A percentile compares a stretch with the other conserved stretches of the same genome.
Evolutionary conservation across 2,329 filamentous ascomycete species (phyloP).

Genomic region (Didymella arachidicola): DNA sequence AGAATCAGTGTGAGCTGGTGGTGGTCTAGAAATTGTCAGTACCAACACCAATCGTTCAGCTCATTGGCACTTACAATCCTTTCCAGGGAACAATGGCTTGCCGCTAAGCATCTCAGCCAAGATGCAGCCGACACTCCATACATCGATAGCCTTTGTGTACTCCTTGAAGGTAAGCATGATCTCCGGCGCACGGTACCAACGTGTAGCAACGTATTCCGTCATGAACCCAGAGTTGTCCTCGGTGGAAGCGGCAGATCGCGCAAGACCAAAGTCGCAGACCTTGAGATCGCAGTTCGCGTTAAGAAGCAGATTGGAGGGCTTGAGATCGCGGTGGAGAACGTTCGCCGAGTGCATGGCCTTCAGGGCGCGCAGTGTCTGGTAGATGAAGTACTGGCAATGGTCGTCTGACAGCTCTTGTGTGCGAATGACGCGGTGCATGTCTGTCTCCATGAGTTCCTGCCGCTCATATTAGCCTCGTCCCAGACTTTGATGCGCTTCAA

Average conservation of each 20-base stretch:
- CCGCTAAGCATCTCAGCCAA: slow-evolving; percentile 98
- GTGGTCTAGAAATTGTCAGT: slow-evolving; percentile 69
- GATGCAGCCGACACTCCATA: slow-evolving; percentile 99
- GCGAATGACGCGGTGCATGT: slow-evolving; percentile 98
- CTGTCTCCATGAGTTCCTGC: slow-evolving; percentile 98
- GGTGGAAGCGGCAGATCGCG: slow-evolving; percentile 92
- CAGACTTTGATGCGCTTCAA: background rate
- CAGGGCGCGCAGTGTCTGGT: slow-evolving; percentile 94
- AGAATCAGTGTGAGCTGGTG: slow-evolving; percentile 97
- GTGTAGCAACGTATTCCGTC: slow-evolving; percentile 99
- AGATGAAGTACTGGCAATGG: slow-evolving; percentile 99
- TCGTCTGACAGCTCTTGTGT: slow-evolving; percentile 98
- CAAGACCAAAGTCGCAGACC: slow-evolving; percentile 97
- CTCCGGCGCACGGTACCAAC: slow-evolving; percentile 98
- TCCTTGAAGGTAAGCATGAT: slow-evolving; percentile 99
- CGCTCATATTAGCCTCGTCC: slow-evolving; percentile 21
- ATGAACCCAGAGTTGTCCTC: slow-evolving; percentile 99
- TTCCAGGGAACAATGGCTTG: slow-evolving; percentile 97
- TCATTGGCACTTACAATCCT: slow-evolving; percentile 78
- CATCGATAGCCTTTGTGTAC: slow-evolving; percentile 99
- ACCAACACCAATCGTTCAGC: background rate
- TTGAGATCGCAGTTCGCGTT: slow-evolving; percentile 99
- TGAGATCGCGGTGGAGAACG: slow-evolving; percentile 94
- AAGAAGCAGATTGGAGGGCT: slow-evolving; percentile 94
- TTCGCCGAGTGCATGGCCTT: slow-evolving; percentile 99